phyloP scores from a whole-genome alignment of 768 basidiomycete species.

The Hygrophoropsis aurantiaca region DNA sequence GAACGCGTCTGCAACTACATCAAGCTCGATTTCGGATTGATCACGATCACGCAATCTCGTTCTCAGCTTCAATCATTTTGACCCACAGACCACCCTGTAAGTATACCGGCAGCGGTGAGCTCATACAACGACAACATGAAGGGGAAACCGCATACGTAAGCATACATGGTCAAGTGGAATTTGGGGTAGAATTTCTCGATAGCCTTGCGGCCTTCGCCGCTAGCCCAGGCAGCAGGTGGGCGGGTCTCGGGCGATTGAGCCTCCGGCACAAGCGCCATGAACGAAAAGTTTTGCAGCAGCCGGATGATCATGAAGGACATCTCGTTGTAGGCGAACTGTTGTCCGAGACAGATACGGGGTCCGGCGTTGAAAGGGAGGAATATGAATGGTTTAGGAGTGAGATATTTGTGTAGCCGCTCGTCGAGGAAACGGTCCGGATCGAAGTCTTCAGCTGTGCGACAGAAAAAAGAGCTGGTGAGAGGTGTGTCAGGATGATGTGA shows the following conservation, averaged over 20 bases:
- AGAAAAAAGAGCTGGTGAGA: not conserved
- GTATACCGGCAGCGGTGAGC: slow-evolving; percentile 1
- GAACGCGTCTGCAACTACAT: too few relatives aligned
- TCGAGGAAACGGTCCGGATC: slow-evolving; percentile 76
- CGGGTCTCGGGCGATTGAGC: slow-evolving; percentile 45
- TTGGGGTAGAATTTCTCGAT: slow-evolving; percentile 53
- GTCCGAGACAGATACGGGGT: slow-evolving; percentile 60
- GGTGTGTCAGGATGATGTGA: slow-evolving; percentile 8
- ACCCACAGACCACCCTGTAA: slow-evolving; percentile 57
- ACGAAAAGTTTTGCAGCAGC: slow-evolving; percentile 58
- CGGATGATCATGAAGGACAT: slow-evolving; percentile 64
- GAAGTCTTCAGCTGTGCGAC: slow-evolving; percentile 53
- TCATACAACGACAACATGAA: not conserved
- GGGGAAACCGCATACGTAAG: slow-evolving; percentile 30
- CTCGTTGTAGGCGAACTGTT: slow-evolving; percentile 63
- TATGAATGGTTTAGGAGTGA: slow-evolving; percentile 64
- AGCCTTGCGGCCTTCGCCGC: slow-evolving; percentile 44
- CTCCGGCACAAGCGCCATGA: slow-evolving; percentile 44
- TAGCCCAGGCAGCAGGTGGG: slow-evolving; percentile 49
- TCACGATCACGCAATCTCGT: too few relatives aligned
- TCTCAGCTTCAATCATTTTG: slow-evolving; percentile 35
- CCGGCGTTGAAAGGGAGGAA: slow-evolving; percentile 66
- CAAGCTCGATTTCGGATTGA: too few relatives aligned
- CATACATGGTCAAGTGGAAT: slow-evolving; percentile 55
- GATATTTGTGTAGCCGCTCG: slow-evolving; percentile 57